Percentiles rank a stretch among this genome's conserved stretches.
Evolutionary conservation across 768 basidiomycete species (phyloP).

Genomic region (Tulasnella sp.): DNA sequence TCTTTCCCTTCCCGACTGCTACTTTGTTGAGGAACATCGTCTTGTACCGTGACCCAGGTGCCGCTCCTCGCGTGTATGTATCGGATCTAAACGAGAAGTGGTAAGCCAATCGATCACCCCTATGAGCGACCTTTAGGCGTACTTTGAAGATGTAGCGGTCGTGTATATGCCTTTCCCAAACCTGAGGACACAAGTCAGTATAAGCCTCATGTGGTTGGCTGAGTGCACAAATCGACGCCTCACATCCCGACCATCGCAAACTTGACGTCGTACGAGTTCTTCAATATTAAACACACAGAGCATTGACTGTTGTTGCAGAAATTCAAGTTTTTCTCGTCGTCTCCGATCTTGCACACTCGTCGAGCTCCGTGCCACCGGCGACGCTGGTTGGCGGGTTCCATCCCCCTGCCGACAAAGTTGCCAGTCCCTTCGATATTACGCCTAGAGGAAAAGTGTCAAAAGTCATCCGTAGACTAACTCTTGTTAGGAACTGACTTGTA

Average conservation of each 20-base stretch:
- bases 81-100: background rate
- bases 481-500: background rate
- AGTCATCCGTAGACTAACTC: background rate
- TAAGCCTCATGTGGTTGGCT: background rate
- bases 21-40: slow-evolving; percentile 23
- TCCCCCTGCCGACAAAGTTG: background rate
- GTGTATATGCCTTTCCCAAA: slow-evolving; percentile 27
- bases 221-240: background rate
- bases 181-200: background rate
- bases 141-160: slow-evolving; percentile 26
- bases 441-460: background rate
- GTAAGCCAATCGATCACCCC: background rate
- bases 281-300: slow-evolving; percentile 18
- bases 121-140: background rate
- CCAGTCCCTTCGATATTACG: background rate
- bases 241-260: slow-evolving; percentile 22
- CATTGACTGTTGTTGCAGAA: background rate
- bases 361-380: slow-evolving; percentile 24
- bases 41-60: slow-evolving; percentile 11
- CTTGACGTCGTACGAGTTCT: slow-evolving; percentile 24
- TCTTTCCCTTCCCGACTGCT: slow-evolving; percentile 16
- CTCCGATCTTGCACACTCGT: slow-evolving; percentile 15
- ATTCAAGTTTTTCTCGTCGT: slow-evolving; percentile 13
- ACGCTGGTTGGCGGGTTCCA: slow-evolving; percentile 21
- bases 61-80: slow-evolving; percentile 16